Conservation (phyloP, 352 stramenopile genomes). For the Phytophthora sojae region DNA sequence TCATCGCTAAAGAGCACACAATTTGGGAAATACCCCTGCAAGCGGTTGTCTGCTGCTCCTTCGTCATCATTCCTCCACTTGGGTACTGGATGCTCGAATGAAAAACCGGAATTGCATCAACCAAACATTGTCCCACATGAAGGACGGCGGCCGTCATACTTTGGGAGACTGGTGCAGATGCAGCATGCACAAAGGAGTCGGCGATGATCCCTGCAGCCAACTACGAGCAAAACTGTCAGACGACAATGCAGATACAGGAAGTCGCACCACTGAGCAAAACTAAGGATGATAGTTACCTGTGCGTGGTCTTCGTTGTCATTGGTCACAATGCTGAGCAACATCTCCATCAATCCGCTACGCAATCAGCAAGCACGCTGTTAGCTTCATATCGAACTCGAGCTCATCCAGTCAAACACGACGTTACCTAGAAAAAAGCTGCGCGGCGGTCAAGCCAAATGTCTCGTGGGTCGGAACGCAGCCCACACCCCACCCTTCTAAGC, state of each 20-base stretch:
- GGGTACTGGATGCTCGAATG: constrained; percentile 7
- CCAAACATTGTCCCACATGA: constrained; percentile 34
- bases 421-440: constrained; percentile 49
- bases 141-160: constrained; percentile 41
- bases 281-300: constrained; percentile 38
- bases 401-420: not conserved
- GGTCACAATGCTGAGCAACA: constrained; percentile 43
- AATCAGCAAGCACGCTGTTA: constrained; percentile 2
- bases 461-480: constrained; percentile 58
- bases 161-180: constrained; percentile 19
- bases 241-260: not conserved
- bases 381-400: not conserved
- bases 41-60: constrained; percentile 35
- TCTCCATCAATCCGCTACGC: constrained; percentile 49
- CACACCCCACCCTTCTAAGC: constrained; percentile 71
- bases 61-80: constrained; percentile 13
- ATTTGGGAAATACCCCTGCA: constrained; percentile 55
- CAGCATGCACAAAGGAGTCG: constrained; percentile 59
- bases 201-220: constrained; percentile 66
- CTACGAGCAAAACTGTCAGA: constrained; percentile 36
- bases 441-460: constrained; percentile 56
- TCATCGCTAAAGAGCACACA: constrained; percentile 54
- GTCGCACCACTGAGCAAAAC: not conserved
- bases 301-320: constrained; percentile 49
- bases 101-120: constrained; percentile 38